A percentile compares a stretch with the other conserved stretches of the same genome.
These are phyloP conservation scores for Echria macrotheca DNA, from an alignment of 495 filamentous ascomycete species.

Conservation along the genomic window DNA sequence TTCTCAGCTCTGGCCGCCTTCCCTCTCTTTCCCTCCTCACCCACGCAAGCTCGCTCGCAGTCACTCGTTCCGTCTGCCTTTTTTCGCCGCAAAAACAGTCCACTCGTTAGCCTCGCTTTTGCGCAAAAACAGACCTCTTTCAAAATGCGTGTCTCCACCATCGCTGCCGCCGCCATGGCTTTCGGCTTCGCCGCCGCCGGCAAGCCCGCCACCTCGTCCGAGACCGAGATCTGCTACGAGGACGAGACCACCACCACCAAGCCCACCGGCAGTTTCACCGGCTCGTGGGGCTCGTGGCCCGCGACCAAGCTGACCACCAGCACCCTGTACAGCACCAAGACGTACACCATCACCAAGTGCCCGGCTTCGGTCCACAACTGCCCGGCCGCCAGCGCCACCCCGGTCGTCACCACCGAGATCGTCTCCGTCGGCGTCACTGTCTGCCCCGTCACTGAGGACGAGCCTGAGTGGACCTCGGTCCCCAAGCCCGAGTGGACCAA, in stretches of 20 bases:
- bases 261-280: constrained; percentile 3
- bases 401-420: constrained; percentile 46
- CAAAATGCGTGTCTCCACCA: constrained; percentile 7
- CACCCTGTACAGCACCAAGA: constrained; percentile 53
- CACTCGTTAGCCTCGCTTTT: constrained; percentile 4
- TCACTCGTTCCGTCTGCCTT: constrained; percentile 9
- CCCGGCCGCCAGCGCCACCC: constrained; percentile 47
- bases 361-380: constrained; percentile 51
- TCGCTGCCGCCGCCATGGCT: constrained; percentile 1
- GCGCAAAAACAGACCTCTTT: neutral
- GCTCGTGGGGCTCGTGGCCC: too few relatives aligned
- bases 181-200: constrained; percentile 1
- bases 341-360: constrained; percentile 53
- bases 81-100: too few relatives aligned
- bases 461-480: neutral
- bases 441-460: constrained; percentile 45
- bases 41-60: neutral
- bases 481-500: neutral
- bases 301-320: constrained; percentile 45
- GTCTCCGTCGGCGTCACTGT: constrained; percentile 55
- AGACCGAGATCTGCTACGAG: constrained; percentile 23
- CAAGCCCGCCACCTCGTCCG: constrained; percentile 19
- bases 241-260: constrained; percentile 3
- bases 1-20: neutral
- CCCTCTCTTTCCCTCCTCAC: neutral